phyloP scores from a whole-genome alignment of 2,329 filamentous ascomycete species.

The Macrophomina phaseolina region DNA sequence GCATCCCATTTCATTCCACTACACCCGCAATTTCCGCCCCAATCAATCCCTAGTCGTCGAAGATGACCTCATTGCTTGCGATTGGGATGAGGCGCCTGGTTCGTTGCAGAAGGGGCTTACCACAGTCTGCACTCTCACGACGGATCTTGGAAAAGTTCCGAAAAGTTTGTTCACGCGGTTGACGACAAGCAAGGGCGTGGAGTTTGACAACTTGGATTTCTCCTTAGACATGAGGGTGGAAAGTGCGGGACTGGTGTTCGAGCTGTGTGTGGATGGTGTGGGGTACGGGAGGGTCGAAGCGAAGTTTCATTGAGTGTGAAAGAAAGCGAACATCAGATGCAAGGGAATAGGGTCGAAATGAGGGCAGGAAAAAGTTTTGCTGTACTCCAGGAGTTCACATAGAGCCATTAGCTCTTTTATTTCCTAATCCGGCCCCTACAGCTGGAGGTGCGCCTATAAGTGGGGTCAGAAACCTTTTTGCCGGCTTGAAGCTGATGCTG shows the following conservation, averaged over 20 bases:
- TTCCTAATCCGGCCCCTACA: too few relatives aligned
- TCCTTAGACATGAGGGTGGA: constrained; percentile 84
- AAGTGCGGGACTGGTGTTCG: constrained; percentile 76
- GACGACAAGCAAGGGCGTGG: constrained; percentile 78
- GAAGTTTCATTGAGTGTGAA: constrained; percentile 68
- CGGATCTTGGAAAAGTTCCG: constrained; percentile 77
- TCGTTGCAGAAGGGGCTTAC: constrained; percentile 59
- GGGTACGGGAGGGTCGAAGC: constrained; percentile 78
- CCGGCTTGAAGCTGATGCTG: too few relatives aligned
- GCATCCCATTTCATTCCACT: constrained; percentile 79
- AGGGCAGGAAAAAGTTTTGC: too few relatives aligned
- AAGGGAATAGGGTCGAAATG: too few relatives aligned
- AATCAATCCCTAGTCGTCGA: constrained; percentile 79
- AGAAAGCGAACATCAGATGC: neutral
- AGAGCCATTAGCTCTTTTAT: too few relatives aligned
- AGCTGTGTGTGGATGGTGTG: constrained; percentile 78
- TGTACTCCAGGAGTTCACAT: too few relatives aligned
- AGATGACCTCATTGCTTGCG: constrained; percentile 79
- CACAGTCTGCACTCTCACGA: constrained; percentile 80
- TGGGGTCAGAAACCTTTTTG: too few relatives aligned
- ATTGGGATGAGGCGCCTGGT: constrained; percentile 68
- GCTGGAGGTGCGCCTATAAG: too few relatives aligned
- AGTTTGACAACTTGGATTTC: constrained; percentile 83
- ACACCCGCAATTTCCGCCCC: constrained; percentile 82
- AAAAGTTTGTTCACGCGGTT: constrained; percentile 74